Evolutionary conservation across 306 rosid genomes (phyloP), one percentile per base, ranked within the genome.

Genomic region (Citrullus colocynthis): DNA sequence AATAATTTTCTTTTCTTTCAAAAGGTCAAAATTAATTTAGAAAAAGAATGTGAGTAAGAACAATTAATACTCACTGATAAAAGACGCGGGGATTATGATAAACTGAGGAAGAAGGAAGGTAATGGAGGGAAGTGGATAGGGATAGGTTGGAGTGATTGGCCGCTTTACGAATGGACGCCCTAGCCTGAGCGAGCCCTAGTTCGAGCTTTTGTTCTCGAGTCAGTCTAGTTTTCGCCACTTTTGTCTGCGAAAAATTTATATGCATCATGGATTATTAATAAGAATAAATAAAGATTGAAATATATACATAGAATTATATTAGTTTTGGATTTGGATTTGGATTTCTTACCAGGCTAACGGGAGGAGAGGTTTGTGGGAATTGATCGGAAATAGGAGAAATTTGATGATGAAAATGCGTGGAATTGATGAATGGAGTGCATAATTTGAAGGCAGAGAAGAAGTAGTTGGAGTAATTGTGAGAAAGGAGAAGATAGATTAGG

Each of bases 41-140:
- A 48, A 48, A 0, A 48, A 48, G 54, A 48, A 48, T 48, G 17
- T 13, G 54, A 12, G 54, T 48, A 48, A 48, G 3, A 37, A 15
- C 37, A 11, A 65, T n/a, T 64, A 57, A 51, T 8, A 24, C 83
- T 84, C 37, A 88, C 91, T 75, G 87, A 66, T 84, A 82, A 77
- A 88, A 88, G 5, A 88, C 85, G 79, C 74, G 39, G 58, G 87
- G 79, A 62, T 85, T 88, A 39, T 75, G 91, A 60, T 85, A 88
- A 61, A 88, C 88, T 7, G 18, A 41, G 7, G 24, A 34, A 30
- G 78, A 16, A 34, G 82, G 75, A 71, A 71, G 59, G 76, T 15
- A 74, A 67, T 77, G 82, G 64, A 60, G 9, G 57, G 79, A 37
- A n/a, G 83, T 55, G 37, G 80, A 82, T 20, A 41, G 36, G 37